Percentiles rank a stretch among this genome's conserved stretches.
phyloP scores from a whole-genome alignment of 169 alveolate species.

The Toxoplasma gondii region DNA sequence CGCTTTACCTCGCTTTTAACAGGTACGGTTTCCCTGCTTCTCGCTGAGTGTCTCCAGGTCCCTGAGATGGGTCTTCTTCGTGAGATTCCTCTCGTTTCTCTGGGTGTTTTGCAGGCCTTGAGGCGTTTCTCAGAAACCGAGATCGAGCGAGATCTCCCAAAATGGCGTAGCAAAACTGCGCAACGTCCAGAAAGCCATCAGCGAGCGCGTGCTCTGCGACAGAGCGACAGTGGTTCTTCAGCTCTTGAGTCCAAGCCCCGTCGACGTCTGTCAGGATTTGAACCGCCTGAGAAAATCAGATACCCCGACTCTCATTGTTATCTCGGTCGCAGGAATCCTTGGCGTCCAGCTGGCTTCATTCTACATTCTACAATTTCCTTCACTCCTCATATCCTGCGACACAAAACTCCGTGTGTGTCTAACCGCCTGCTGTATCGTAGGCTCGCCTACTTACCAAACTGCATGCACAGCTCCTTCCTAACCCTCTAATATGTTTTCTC shows the following conservation, averaged over 20 bases:
- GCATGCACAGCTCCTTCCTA: no score
- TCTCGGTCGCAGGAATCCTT: no score
- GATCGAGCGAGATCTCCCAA: conserved; percentile 91
- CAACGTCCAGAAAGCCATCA: conserved; percentile 85
- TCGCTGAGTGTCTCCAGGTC: not conserved
- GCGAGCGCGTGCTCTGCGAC: conserved; percentile 90
- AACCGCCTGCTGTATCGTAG: no score
- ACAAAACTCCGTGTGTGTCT: no score
- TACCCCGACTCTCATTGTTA: no score
- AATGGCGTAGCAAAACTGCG: conserved; percentile 93
- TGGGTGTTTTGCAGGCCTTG: not conserved
- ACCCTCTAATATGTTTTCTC: no score
- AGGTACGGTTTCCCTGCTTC: not conserved
- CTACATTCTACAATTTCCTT: no score
- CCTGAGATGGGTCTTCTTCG: conserved; percentile 76
- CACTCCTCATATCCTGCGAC: no score
- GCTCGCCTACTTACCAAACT: not conserved
- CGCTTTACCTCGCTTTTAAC: not conserved
- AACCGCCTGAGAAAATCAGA: not conserved
- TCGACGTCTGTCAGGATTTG: not conserved
- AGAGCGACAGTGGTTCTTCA: conserved; percentile 93
- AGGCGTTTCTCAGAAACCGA: conserved; percentile 76
- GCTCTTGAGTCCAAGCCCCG: conserved; percentile 81
- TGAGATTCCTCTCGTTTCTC: not conserved
- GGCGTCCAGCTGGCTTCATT: no score